These are phyloP conservation scores for Ustilago xerochloae DNA, from an alignment of 1,284 basidiomycete species.

Conservation along the genomic window DNA sequence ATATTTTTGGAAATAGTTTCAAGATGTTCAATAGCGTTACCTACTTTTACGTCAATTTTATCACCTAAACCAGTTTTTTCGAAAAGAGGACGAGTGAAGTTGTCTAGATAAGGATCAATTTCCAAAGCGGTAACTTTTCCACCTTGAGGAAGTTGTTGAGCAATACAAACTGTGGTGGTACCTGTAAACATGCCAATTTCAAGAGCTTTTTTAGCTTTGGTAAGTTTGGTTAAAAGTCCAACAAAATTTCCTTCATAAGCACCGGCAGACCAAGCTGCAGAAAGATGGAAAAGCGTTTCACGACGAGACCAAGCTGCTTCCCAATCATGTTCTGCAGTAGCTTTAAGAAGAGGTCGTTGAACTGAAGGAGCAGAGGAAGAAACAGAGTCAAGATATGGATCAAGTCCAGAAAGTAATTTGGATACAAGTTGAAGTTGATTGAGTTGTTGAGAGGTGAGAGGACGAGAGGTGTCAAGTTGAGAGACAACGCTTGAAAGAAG, in stretches of 20 bases:
- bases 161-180: slow-evolving; percentile 57
- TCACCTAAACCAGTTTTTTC: slow-evolving; percentile 54
- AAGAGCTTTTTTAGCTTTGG: slow-evolving; percentile 45
- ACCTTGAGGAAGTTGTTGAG: slow-evolving; percentile 35
- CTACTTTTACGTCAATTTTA: slow-evolving; percentile 62
- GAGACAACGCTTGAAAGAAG: slow-evolving; percentile 29
- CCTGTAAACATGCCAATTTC: slow-evolving; percentile 64
- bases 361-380: slow-evolving; percentile 38
- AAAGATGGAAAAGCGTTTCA: slow-evolving; percentile 41
- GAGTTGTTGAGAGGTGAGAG: slow-evolving; percentile 16
- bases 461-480: slow-evolving; percentile 7
- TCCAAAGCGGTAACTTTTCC: slow-evolving; percentile 64
- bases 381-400: slow-evolving; percentile 49
- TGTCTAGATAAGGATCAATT: slow-evolving; percentile 63
- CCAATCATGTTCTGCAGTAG: slow-evolving; percentile 55
- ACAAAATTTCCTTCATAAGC: slow-evolving; percentile 56
- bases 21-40: slow-evolving; percentile 59
- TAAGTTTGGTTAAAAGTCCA: slow-evolving; percentile 46
- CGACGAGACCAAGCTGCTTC: slow-evolving; percentile 29
- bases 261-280: slow-evolving; percentile 48
- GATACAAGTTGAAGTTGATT: slow-evolving; percentile 36
- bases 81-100: slow-evolving; percentile 61
- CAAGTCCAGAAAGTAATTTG: slow-evolving; percentile 35
- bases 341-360: slow-evolving; percentile 38
- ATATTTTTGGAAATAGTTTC: slow-evolving; percentile 32